phyloP scores from a whole-genome alignment of 2,329 filamentous ascomycete genomes.

The Balansia obtecta region DNA sequence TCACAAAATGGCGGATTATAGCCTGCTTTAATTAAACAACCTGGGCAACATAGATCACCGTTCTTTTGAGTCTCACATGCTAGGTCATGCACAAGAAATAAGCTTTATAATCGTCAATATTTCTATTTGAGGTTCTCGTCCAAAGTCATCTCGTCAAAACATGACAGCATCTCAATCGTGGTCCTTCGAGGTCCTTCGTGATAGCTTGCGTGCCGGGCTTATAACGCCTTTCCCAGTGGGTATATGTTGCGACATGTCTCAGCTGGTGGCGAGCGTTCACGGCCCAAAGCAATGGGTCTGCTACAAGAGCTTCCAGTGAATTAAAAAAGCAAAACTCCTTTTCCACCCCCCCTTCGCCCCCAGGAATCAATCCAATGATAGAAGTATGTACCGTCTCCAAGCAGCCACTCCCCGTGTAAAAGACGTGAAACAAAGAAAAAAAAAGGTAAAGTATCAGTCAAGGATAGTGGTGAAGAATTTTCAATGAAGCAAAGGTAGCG shows the following conservation, averaged over 20 bases:
- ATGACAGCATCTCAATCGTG: neutral
- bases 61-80: too few relatives aligned
- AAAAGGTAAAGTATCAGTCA: neutral
- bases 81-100: neutral
- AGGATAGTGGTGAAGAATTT: conserved; percentile 1
- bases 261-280: neutral
- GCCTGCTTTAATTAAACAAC: too few relatives aligned
- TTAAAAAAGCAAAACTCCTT: neutral
- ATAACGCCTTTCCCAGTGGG: conserved; percentile 2
- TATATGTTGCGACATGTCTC: conserved; percentile 2
- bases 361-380: neutral
- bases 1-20: too few relatives aligned
- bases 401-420: neutral
- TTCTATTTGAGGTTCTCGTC: too few relatives aligned
- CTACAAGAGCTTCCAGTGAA: neutral
- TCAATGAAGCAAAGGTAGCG: neutral
- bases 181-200: neutral
- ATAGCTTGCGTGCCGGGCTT: neutral
- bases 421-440: neutral
- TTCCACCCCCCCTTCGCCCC: neutral
- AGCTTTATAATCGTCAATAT: too few relatives aligned
- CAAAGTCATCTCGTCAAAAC: neutral
- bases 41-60: too few relatives aligned
- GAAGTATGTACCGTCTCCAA: neutral
- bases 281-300: neutral